Evolutionary conservation across 768 basidiomycete species (phyloP).

Genomic region (Mycena epipterygia): DNA sequence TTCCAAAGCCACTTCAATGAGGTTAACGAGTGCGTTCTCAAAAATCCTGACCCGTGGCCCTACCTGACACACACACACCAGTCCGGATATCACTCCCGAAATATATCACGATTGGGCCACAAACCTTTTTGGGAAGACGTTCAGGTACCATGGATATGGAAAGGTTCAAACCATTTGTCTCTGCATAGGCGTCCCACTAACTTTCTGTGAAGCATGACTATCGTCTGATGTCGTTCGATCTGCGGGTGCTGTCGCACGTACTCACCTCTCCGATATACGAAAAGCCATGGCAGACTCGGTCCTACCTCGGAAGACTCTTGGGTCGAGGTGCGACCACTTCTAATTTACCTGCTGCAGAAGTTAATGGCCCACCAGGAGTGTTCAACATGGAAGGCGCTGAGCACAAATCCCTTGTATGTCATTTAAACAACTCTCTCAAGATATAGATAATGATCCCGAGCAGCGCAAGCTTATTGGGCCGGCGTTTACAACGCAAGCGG

Average conservation of each 20-base stretch:
- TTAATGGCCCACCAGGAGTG: conserved; percentile 50
- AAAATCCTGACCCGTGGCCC: neutral
- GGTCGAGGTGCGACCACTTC: conserved; percentile 55
- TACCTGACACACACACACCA: conserved; percentile 36
- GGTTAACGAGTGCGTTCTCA: conserved; percentile 59
- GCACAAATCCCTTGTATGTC: conserved; percentile 57
- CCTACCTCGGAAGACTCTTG: conserved; percentile 60
- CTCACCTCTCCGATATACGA: conserved; percentile 63
- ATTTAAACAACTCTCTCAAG: neutral
- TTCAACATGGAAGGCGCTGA: conserved; percentile 67
- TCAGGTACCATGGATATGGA: conserved; percentile 69
- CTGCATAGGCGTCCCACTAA: neutral
- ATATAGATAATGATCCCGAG: neutral
- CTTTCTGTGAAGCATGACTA: conserved; percentile 59
- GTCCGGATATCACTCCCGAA: conserved; percentile 57
- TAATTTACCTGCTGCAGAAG: too few relatives aligned
- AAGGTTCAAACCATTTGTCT: neutral
- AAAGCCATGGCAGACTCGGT: conserved; percentile 70
- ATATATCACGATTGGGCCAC: conserved; percentile 60
- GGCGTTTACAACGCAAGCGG: conserved; percentile 61
- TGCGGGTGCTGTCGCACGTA: conserved; percentile 62
- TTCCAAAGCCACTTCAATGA: conserved; percentile 61
- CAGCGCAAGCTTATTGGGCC: conserved; percentile 63
- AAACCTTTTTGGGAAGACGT: conserved; percentile 60
- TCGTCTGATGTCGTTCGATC: conserved; percentile 67